phyloP scores from a whole-genome alignment of 164 flowering plant species.

The Dillenia suffruticosa region DNA sequence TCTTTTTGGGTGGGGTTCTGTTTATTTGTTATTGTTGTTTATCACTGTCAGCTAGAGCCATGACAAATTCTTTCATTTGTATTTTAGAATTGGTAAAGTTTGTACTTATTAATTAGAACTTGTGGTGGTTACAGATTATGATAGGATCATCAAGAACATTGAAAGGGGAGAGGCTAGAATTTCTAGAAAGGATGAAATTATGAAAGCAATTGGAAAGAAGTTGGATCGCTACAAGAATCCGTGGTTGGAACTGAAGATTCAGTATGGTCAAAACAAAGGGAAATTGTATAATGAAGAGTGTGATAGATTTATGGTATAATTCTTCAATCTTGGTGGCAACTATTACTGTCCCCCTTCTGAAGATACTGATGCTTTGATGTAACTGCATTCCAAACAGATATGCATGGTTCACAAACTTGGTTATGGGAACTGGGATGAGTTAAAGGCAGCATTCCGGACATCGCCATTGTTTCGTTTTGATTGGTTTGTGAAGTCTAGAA shows the following conservation, averaged over 20 bases:
- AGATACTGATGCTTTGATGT: neutral
- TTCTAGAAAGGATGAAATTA: slow-evolving; percentile 93
- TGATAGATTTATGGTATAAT: slow-evolving; percentile 90
- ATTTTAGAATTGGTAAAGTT: too few species aligned
- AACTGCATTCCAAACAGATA: slow-evolving; percentile 36
- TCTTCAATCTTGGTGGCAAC: neutral
- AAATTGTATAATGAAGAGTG: slow-evolving; percentile 99
- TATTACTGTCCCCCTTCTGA: neutral
- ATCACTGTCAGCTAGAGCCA: too few species aligned
- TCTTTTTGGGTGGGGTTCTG: neutral
- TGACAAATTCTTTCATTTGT: too few species aligned
- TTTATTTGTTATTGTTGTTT: neutral
- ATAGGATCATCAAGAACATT: slow-evolving; percentile 88
- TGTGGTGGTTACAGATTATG: slow-evolving; percentile 60
- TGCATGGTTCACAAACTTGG: slow-evolving; percentile 99
- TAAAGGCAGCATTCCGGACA: slow-evolving; percentile 93
- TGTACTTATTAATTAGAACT: neutral
- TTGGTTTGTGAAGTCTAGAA: slow-evolving; percentile 98
- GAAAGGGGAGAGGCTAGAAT: slow-evolving; percentile 98
- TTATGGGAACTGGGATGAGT: slow-evolving; percentile 99
- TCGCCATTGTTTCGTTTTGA: slow-evolving; percentile 95
- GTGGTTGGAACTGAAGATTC: slow-evolving; percentile 96
- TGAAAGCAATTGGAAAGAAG: slow-evolving; percentile 99
- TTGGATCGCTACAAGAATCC: slow-evolving; percentile 99
- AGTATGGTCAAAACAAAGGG: slow-evolving; percentile 99